phyloP scores from a whole-genome alignment of 2,329 filamentous ascomycete genomes.

The Trichoderma arundinaceum region DNA sequence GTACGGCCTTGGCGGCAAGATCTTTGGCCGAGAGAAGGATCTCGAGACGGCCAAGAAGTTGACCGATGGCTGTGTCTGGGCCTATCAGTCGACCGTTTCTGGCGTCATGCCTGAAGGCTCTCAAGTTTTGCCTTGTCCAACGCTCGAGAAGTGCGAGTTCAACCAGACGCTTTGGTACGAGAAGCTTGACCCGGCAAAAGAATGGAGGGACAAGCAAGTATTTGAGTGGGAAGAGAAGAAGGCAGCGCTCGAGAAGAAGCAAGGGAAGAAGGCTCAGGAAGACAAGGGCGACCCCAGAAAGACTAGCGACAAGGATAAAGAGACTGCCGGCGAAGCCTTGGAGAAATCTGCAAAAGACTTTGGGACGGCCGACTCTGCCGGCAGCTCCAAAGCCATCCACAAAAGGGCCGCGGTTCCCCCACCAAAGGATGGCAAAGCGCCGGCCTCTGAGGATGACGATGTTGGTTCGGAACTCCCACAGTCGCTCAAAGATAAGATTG shows the following conservation, averaged over 20 bases:
- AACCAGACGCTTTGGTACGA: conserved; percentile 56
- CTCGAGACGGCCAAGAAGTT: conserved; percentile 67
- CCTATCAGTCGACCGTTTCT: conserved; percentile 63
- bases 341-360: conserved; percentile 18
- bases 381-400: conserved; percentile 10
- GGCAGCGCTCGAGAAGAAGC: conserved; percentile 39
- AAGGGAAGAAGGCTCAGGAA: conserved; percentile 24
- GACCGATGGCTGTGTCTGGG: conserved; percentile 73
- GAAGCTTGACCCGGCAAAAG: conserved; percentile 53
- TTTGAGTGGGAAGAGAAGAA: conserved; percentile 53
- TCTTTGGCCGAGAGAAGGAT: conserved; percentile 64
- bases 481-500: conserved; percentile 44
- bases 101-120: conserved; percentile 70
- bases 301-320: conserved; percentile 19
- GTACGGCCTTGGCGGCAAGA: conserved; percentile 68
- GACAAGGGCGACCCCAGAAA: conserved; percentile 11
- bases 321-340: conserved; percentile 11
- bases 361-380: neutral
- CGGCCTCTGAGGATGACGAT: conserved; percentile 35
- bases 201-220: conserved; percentile 52
- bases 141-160: conserved; percentile 56
- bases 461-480: conserved; percentile 42
- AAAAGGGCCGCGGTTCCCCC: conserved; percentile 35
- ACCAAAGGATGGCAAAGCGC: conserved; percentile 32
- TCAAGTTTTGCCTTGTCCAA: conserved; percentile 54